Percentiles rank a stretch among this genome's conserved stretches.
Evolutionary conservation across 2,329 filamentous ascomycete genomes (phyloP).

Genomic region (Trichoderma breve): DNA sequence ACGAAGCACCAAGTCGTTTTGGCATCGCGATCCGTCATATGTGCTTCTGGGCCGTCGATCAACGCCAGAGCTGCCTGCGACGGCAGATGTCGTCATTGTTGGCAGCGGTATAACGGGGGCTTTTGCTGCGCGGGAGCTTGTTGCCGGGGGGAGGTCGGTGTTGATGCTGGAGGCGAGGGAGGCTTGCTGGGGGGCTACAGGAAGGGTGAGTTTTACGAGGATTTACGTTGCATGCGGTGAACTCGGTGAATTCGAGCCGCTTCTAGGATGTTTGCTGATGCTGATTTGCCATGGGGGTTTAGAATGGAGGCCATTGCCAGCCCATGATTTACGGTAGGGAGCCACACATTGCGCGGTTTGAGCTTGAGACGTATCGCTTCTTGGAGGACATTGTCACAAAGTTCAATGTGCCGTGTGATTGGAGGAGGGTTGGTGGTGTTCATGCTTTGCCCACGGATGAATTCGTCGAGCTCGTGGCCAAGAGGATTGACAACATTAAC

Average conservation of each 20-base stretch:
- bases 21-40: slow-evolving; percentile 67
- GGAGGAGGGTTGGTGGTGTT: slow-evolving; percentile 60
- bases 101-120: slow-evolving; percentile 76
- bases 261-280: neutral
- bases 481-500: slow-evolving; percentile 51
- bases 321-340: slow-evolving; percentile 62
- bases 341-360: slow-evolving; percentile 66
- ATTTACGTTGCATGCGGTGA: no score
- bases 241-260: neutral
- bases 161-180: slow-evolving; percentile 76
- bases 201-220: slow-evolving; percentile 55
- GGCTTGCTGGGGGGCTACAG: slow-evolving; percentile 80
- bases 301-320: slow-evolving; percentile 74
- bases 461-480: slow-evolving; percentile 52
- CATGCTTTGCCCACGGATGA: slow-evolving; percentile 60
- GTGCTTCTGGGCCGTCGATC: slow-evolving; percentile 66
- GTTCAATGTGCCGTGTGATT: slow-evolving; percentile 67
- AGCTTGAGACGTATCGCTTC: slow-evolving; percentile 65
- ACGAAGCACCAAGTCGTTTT: slow-evolving; percentile 65
- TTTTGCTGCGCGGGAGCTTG: slow-evolving; percentile 65
- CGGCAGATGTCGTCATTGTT: slow-evolving; percentile 68
- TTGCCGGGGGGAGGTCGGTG: slow-evolving; percentile 51
- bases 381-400: slow-evolving; percentile 56
- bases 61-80: slow-evolving; percentile 59
- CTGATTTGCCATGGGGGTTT: neutral